Evolutionary conservation across 352 stramenopile species (phyloP), one percentile per base, ranked within the genome.

Genomic region (Thraustochytrium striatum): DNA sequence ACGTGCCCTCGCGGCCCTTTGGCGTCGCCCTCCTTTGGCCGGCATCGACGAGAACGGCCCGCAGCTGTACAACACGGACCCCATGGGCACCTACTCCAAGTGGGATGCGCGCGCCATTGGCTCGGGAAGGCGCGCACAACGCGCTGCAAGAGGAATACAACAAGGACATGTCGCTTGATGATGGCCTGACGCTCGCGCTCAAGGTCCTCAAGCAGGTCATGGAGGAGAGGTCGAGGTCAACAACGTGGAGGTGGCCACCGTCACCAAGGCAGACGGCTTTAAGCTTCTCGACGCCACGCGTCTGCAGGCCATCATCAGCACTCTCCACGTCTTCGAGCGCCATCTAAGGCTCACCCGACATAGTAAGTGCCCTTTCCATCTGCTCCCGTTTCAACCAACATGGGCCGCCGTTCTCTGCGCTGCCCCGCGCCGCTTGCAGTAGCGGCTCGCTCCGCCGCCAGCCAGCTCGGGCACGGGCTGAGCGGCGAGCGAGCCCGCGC

Each of bases 21-120:
- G 97, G 97, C 69, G 97, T 99, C 0, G 95, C 96, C 13, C 88
- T 99, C 69, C 89, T 99, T 61, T 99, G 35, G 96, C 94, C 0
- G 97, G 97, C 38, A 91, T 69, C 55, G 78, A 96, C 61, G 94
- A 99, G 28, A 89, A 93, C 3, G 93, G 92, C 68, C 92, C 95
- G 81, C 91, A 98, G 70, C 94, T 98, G 70, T 85, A 73, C 57
- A 69, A 81, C 62, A 85, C 88, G 36, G 96, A 99, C 86, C 96
- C 96, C 16, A 97, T 90, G 19, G 97, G 97, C 73, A 99, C 95
- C 55, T 99, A 98, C 87, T 94, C 97, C 68, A 89, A 93, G 65
- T 98, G 98, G 83, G 97, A 98, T 86, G 96, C 96, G 50, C 97
- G 99, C 84, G 96, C 96, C 39, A 99, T 99, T 80, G 97, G 97